Percentiles rank a stretch among this genome's conserved stretches.
Conservation (phyloP, 176 grass and related monocot species). For the Typha latifolia region DNA sequence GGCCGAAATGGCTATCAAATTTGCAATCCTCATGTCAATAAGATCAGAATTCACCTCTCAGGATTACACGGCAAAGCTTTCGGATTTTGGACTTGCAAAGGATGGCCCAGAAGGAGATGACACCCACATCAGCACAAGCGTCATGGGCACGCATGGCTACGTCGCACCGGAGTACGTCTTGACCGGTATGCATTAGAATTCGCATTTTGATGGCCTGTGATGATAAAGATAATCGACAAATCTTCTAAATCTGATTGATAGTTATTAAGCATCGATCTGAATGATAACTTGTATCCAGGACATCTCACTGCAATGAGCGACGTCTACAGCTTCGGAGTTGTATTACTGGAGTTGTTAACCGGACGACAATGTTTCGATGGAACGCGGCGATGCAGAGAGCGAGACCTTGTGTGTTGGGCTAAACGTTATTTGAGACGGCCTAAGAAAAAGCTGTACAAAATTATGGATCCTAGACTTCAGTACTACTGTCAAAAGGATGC, state of each 20-base stretch:
- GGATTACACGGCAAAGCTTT: conserved; percentile 7
- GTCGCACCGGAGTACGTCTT: conserved; percentile 95
- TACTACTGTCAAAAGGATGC: conserved; percentile 35
- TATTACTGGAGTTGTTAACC: conserved; percentile 76
- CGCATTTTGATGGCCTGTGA: background rate
- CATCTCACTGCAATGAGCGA: conserved; percentile 85
- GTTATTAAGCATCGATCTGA: too few relatives aligned
- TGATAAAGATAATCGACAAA: background rate
- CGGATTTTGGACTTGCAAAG: conserved; percentile 55
- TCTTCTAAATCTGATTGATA: too few relatives aligned
- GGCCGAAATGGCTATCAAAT: too few relatives aligned
- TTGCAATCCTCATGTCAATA: too few relatives aligned
- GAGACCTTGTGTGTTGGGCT: conserved; percentile 44
- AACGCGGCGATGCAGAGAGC: conserved; percentile 26
- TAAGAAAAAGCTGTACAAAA: conserved; percentile 33
- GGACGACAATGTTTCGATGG: conserved; percentile 78
- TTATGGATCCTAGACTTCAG: conserved; percentile 53
- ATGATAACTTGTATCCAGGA: conserved; percentile 23
- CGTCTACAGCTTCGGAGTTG: conserved; percentile 83
- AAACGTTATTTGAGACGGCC: conserved; percentile 37
- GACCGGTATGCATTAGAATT: conserved; percentile 34
- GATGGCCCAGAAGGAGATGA: conserved; percentile 69
- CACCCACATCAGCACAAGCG: conserved; percentile 64
- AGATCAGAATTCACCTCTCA: background rate
- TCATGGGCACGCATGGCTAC: conserved; percentile 96